Conservation (phyloP, 352 stramenopile genomes). For the Thalassiosira exigua region DNA sequence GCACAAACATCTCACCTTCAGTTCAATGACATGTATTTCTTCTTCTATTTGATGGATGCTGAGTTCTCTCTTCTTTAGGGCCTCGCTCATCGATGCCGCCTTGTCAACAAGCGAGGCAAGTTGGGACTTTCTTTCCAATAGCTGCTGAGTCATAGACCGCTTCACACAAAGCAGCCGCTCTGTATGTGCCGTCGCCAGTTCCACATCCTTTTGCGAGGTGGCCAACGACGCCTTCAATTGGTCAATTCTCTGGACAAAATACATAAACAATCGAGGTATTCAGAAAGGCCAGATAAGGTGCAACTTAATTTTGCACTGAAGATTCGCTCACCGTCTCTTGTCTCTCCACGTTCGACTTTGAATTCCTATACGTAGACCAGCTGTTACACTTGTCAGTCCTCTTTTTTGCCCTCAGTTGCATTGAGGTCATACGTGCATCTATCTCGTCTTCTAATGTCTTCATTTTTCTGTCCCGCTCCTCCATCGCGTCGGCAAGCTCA, state of each 20-base stretch:
- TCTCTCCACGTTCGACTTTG: constrained; percentile 31
- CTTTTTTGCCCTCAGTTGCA: constrained; percentile 21
- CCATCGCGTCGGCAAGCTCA: constrained; percentile 3
- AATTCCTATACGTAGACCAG: constrained; percentile 19
- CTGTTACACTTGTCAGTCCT: constrained; percentile 32
- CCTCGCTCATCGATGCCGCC: constrained; percentile 12
- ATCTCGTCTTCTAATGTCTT: constrained; percentile 38
- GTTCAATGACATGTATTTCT: constrained; percentile 22
- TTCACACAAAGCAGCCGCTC: constrained; percentile 18
- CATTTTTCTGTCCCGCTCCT: constrained; percentile 37
- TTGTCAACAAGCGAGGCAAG: constrained; percentile 27
- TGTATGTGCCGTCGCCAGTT: constrained; percentile 8
- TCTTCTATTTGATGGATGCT: constrained; percentile 22
- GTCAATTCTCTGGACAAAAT: too few species aligned
- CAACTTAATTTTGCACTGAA: too few species aligned
- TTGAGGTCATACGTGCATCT: constrained; percentile 18
- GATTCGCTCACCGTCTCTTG: constrained; percentile 33
- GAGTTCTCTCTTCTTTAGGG: constrained; percentile 31
- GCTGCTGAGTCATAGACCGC: constrained; percentile 26
- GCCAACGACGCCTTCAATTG: constrained; percentile 32
- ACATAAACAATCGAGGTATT: too few species aligned
- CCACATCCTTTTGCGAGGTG: constrained; percentile 14
- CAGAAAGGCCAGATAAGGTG: too few species aligned
- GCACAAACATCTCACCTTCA: constrained; percentile 28
- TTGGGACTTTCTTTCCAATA: constrained; percentile 33